These are phyloP conservation scores for Periconia sp. DNA, from an alignment of 2,329 filamentous ascomycete species.

Conservation along the genomic window DNA sequence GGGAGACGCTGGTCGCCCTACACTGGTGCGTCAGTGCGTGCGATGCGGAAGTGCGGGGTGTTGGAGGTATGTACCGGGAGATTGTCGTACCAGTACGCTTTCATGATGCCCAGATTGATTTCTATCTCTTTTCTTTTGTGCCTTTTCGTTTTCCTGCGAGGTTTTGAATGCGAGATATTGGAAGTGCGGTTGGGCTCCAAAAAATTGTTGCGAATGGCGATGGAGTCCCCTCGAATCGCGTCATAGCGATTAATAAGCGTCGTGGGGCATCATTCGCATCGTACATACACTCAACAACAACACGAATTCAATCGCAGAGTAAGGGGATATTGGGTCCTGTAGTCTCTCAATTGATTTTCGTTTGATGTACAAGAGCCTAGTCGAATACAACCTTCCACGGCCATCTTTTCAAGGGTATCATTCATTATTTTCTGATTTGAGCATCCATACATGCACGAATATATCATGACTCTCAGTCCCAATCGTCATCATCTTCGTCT, in stretches of 20 bases:
- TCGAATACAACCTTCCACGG: not conserved
- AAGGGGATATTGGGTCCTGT: no score
- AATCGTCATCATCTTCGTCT: constrained; percentile 55
- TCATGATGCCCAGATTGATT: constrained; percentile 53
- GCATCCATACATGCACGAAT: not conserved
- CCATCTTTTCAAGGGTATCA: not conserved
- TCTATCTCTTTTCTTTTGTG: constrained; percentile 1
- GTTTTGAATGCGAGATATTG: not conserved
- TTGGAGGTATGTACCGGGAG: constrained; percentile 50
- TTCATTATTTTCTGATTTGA: not conserved
- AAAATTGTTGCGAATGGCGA: constrained; percentile 15
- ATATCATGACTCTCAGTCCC: constrained; percentile 43
- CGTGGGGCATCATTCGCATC: not conserved
- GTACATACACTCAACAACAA: not conserved
- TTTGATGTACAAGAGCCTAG: not conserved
- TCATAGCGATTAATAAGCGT: constrained; percentile 29
- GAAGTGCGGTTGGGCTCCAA: constrained; percentile 13
- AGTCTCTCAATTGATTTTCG: not conserved
- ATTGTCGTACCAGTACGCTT: constrained; percentile 73
- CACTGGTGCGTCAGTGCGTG: constrained; percentile 13
- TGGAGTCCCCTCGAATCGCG: constrained; percentile 31
- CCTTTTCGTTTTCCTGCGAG: constrained; percentile 1
- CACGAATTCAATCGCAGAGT: no score
- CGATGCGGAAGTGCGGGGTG: not conserved
- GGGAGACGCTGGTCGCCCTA: constrained; percentile 91